A percentile compares a stretch with the other conserved stretches of the same genome.
Conservation (phyloP, 2,329 filamentous ascomycete species). For the Nemania serpens region DNA sequence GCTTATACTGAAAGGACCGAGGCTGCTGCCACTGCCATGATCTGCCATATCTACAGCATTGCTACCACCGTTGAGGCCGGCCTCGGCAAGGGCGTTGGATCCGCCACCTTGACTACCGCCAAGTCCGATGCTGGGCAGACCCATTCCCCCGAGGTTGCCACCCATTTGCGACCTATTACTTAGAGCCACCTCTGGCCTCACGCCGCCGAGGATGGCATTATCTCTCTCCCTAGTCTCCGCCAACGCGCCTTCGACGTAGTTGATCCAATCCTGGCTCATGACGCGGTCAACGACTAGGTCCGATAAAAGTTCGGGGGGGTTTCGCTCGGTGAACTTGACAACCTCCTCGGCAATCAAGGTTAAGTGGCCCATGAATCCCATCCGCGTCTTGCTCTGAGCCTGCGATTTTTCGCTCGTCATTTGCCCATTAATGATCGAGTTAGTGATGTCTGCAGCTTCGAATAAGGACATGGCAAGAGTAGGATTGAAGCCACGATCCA, state of each 20-base stretch:
- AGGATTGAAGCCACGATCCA: slow-evolving; percentile 94
- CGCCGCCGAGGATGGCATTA: slow-evolving; percentile 96
- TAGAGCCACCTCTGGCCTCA: slow-evolving; percentile 87
- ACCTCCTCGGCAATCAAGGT: slow-evolving; percentile 98
- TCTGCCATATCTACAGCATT: slow-evolving; percentile 65
- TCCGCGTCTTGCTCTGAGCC: slow-evolving; percentile 79
- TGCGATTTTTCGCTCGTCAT: slow-evolving; percentile 85
- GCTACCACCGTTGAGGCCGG: slow-evolving; percentile 69
- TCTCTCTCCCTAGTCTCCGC: slow-evolving; percentile 94
- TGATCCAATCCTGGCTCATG: slow-evolving; percentile 87
- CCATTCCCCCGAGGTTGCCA: slow-evolving; percentile 53
- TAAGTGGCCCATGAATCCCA: slow-evolving; percentile 96
- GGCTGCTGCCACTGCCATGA: slow-evolving; percentile 66
- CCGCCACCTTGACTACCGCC: slow-evolving; percentile 46
- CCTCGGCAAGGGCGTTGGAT: slow-evolving; percentile 76
- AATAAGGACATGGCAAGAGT: slow-evolving; percentile 91
- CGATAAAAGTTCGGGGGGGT: slow-evolving; percentile 85
- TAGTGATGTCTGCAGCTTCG: slow-evolving; percentile 85
- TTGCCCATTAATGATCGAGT: slow-evolving; percentile 90
- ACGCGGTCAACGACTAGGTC: slow-evolving; percentile 85
- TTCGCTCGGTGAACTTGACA: slow-evolving; percentile 95
- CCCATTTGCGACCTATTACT: slow-evolving; percentile 72
- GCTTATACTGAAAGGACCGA: slow-evolving; percentile 73
- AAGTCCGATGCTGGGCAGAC: slow-evolving; percentile 53
- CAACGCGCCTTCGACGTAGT: slow-evolving; percentile 90